Evolutionary conservation across 345 rosid species (phyloP), one percentile per base, ranked within the genome.

Genomic region (Moricandia arvensis): DNA sequence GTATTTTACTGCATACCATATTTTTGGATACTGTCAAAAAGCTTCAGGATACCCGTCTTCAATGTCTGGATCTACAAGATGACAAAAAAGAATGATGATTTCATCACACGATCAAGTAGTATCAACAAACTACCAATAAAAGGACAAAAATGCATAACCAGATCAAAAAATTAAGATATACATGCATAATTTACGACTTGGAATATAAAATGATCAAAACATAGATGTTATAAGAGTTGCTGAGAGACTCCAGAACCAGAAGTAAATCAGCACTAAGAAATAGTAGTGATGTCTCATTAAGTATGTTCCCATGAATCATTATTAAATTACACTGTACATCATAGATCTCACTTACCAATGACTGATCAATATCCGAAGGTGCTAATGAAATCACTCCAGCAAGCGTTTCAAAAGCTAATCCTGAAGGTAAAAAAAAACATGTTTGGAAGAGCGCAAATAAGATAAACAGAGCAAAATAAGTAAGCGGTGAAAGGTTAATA

Each of bases 371-470:
- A 81, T 86, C 96, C 24, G 90, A 82, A 75, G 97, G 81, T 59
- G 98, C 86, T 80, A 96, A 77, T 34, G 90, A 86, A 78, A 96
- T 80, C 68, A 88, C 87, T 63, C 95, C 95, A 74, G 98, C 92
- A 77, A 96, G 92, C 2, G 97, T 75, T 82, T 96, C 92, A 47
- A 89, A 90, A 7, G 97, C 99, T 80, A 93, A 62, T 75, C 98
- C 99, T 93, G 89, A 49, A 73, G 17, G 73, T n/a, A n/a, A 8
- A 63, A 66, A 49, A 35, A 37, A 57, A n/a, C 7, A n/a, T 43
- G 26, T 15, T 70, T 0, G 59, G 53, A 77, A 45, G 72, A 53
- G 30, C 37, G 57, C 0, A 33, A 49, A 3, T 18, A 18, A 17
- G 2, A 21, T 24, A 7, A 62, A 51, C 12, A 17, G 35, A 75